Conservation (phyloP, 2,329 filamentous ascomycete species). For the Cladosporium sp. region DNA sequence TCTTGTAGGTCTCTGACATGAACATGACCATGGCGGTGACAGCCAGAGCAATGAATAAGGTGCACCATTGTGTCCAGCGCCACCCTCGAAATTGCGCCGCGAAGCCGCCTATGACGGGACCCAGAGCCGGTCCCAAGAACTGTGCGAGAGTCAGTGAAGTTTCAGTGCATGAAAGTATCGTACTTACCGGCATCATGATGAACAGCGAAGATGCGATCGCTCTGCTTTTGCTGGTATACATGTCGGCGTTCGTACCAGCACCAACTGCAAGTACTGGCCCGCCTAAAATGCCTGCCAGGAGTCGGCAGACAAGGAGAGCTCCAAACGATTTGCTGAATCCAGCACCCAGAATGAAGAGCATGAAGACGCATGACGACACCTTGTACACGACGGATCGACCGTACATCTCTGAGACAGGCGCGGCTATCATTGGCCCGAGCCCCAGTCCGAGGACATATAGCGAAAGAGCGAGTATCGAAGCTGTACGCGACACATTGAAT, state of each 20-base stretch:
- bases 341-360: slow-evolving; percentile 42
- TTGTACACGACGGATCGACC: slow-evolving; percentile 64
- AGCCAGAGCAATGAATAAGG: slow-evolving; percentile 35
- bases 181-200: slow-evolving; percentile 30
- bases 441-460: slow-evolving; percentile 59
- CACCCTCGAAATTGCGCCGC: slow-evolving; percentile 36
- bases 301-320: slow-evolving; percentile 63
- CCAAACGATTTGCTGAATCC: slow-evolving; percentile 56
- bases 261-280: slow-evolving; percentile 36
- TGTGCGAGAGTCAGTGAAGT: slow-evolving; percentile 1
- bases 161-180: not conserved
- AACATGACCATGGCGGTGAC: slow-evolving; percentile 35
- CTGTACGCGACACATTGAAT: slow-evolving; percentile 51
- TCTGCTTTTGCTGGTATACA: slow-evolving; percentile 30
- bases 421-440: slow-evolving; percentile 65
- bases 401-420: slow-evolving; percentile 65
- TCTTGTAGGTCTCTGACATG: slow-evolving; percentile 52
- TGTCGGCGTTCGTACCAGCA: slow-evolving; percentile 36
- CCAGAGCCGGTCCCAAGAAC: slow-evolving; percentile 14
- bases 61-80: slow-evolving; percentile 41
- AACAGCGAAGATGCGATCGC: slow-evolving; percentile 33
- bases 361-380: slow-evolving; percentile 59
- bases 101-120: slow-evolving; percentile 41
- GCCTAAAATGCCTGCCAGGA: slow-evolving; percentile 30
- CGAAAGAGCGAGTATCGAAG: slow-evolving; percentile 53